Base-by-base conservation (phyloP, 1,139 yeast genomes). In the Sugiyamaella castrensis region DNA sequence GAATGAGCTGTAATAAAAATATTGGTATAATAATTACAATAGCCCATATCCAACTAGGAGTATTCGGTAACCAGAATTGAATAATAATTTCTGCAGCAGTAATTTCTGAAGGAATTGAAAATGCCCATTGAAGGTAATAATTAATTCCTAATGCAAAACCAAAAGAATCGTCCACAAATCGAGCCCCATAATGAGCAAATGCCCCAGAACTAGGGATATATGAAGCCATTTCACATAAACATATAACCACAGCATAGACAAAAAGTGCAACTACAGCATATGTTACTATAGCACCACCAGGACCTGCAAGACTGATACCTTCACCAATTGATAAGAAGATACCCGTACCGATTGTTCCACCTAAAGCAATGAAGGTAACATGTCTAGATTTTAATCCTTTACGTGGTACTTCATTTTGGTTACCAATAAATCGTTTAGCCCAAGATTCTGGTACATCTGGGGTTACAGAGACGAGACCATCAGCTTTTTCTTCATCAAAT, bases 141-240 rank as follows among this genome's bases (percentile, higher is more conserved):
- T 81, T 72, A 74, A 89, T 77, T 0, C 95, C 95, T 0, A 86
- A 72, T 1, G 94, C 82, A 64, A 87, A 85, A 0, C 96, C 96
- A 63, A 87, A 80, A 0, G 95, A 87, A 57, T 84, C 89, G 62
- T 87, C 95, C 1, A 87, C 87, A 66, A 87, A 87, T 42, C 95
- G 70, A 0, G 92, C 79, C 1, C 88, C 80, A 27, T 86, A 72
- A 0, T 64, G 66, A 0, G 70, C 56, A 8, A 68, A 84, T 6
- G 95, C 94, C 45, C 88, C 89, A 24, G 87, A 84, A 26, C 86
- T 79, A 0, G 96, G 94, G 26, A 87, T 80, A 54, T 87, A 73
- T 0, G 95, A 85, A 9, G 87, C 88, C 85, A 88, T 84, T 67
- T 88, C 96, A 53, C 95, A 87, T 62, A 87, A 83, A 4, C 91